Evolutionary conservation across 2,329 filamentous ascomycete genomes (phyloP).

Genomic region (Byssothecium circinans): DNA sequence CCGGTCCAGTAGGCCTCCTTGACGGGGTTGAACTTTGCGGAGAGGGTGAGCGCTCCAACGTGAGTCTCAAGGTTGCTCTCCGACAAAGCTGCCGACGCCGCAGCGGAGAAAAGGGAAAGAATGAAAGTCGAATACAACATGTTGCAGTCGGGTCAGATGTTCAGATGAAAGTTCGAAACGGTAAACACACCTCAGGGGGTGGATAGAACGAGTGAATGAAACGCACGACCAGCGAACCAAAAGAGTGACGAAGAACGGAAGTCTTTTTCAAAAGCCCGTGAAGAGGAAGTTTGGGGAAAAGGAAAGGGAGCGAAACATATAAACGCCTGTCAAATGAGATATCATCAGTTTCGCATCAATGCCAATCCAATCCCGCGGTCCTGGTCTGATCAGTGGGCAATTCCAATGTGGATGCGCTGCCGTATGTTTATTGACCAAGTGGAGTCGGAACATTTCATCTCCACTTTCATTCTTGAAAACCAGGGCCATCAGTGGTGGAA

Average conservation of each 20-base stretch:
- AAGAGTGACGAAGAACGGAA: constrained; percentile 25
- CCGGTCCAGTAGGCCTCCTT: constrained; percentile 64
- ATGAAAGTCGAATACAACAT: constrained; percentile 36
- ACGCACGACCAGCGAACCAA: constrained; percentile 39
- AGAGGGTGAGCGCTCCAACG: constrained; percentile 51
- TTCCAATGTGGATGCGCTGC: neutral
- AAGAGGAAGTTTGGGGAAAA: constrained; percentile 15
- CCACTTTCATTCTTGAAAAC: constrained; percentile 1
- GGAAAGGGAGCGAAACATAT: constrained; percentile 12
- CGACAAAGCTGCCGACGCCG: constrained; percentile 40
- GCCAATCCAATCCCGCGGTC: constrained; percentile 2
- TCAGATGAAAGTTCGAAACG: neutral
- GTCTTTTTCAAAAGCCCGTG: constrained; percentile 26
- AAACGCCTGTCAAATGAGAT: constrained; percentile 25
- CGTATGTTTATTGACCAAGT: constrained; percentile 5
- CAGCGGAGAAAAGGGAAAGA: constrained; percentile 38
- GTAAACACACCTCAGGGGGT: neutral
- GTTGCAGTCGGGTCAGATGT: constrained; percentile 24
- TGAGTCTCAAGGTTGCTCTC: constrained; percentile 49
- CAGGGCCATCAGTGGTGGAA: constrained; percentile 11
- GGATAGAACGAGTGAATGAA: constrained; percentile 30
- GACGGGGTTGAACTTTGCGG: constrained; percentile 58
- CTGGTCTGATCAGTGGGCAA: constrained; percentile 1
- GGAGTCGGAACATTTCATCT: constrained; percentile 5
- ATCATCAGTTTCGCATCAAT: constrained; percentile 10